A percentile compares a stretch with the other conserved stretches of the same genome.
Evolutionary conservation across 208 protist genomes (phyloP).

Genomic region (Acanthamoeba quina): DNA sequence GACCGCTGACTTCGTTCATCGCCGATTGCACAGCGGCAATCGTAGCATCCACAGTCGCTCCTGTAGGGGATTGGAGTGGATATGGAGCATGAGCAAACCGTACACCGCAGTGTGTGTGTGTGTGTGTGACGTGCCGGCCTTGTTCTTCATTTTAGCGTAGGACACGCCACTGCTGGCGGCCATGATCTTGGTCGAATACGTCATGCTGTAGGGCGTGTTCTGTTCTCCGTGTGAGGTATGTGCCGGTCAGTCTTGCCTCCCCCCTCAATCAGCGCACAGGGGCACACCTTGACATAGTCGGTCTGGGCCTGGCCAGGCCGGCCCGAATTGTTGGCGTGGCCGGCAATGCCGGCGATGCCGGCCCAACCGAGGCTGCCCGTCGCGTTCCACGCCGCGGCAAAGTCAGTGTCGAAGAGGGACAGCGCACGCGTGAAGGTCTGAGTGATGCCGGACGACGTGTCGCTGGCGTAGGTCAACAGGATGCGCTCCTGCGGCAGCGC

Average conservation of each 20-base stretch:
- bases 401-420: not conserved
- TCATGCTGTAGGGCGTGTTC: conserved; percentile 56
- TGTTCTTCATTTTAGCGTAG: conserved; percentile 23
- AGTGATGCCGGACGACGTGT: not conserved
- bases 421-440: not conserved
- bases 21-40: not conserved
- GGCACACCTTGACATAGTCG: not conserved
- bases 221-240: not conserved
- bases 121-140: not conserved
- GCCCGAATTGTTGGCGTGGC: not conserved
- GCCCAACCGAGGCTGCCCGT: not conserved
- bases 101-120: not conserved
- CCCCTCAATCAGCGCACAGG: not conserved
- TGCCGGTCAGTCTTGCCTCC: not conserved
- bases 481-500: not conserved
- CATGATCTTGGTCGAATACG: not conserved
- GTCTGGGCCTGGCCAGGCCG: not conserved
- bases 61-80: not conserved
- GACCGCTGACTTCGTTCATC: not conserved
- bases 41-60: not conserved
- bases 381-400: not conserved
- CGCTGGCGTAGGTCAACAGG: conserved; percentile 23
- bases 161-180: not conserved
- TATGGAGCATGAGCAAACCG: not conserved
- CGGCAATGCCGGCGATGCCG: not conserved